Percentiles rank a stretch among this genome's conserved stretches.
Conservation (phyloP, 352 stramenopile species). For the Pythium rishiriense region DNA sequence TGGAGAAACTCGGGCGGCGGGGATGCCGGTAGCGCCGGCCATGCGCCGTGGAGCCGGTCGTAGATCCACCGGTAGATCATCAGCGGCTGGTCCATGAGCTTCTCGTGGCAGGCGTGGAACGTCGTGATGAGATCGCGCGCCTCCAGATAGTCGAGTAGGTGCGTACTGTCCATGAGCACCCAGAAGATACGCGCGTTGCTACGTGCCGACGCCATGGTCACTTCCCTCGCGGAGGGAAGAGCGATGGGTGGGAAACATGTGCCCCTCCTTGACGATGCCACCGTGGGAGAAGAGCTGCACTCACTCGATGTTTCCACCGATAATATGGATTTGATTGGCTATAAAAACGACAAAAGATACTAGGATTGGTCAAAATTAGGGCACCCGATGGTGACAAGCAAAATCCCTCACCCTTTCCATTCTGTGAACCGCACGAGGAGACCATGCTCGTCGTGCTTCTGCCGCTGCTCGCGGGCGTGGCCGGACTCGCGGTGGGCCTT, state of each 20-base stretch:
- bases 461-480: slow-evolving; percentile 32
- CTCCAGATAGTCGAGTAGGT: slow-evolving; percentile 61
- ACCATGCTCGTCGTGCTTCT: slow-evolving; percentile 31
- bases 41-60: slow-evolving; percentile 12
- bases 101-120: slow-evolving; percentile 30
- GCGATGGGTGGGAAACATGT: too few relatives aligned
- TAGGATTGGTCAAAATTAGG: background rate
- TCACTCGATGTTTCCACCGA: background rate
- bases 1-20: slow-evolving; percentile 34
- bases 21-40: slow-evolving; percentile 31
- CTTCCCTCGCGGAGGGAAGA: background rate
- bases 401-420: background rate
- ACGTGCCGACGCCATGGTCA: background rate
- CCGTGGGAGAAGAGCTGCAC: background rate
- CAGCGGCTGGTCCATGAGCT: slow-evolving; percentile 27
- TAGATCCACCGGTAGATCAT: slow-evolving; percentile 28
- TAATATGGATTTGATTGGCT: background rate
- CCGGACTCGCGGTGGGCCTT: slow-evolving; percentile 45
- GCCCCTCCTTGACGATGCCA: background rate
- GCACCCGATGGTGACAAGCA: background rate
- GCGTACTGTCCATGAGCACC: slow-evolving; percentile 39
- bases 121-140: slow-evolving; percentile 23
- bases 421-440: background rate
- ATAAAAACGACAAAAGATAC: background rate
- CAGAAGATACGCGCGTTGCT: slow-evolving; percentile 26